Evolutionary conservation across 495 filamentous ascomycete species (phyloP).

Genomic region (Xylaria flabelliformis): DNA sequence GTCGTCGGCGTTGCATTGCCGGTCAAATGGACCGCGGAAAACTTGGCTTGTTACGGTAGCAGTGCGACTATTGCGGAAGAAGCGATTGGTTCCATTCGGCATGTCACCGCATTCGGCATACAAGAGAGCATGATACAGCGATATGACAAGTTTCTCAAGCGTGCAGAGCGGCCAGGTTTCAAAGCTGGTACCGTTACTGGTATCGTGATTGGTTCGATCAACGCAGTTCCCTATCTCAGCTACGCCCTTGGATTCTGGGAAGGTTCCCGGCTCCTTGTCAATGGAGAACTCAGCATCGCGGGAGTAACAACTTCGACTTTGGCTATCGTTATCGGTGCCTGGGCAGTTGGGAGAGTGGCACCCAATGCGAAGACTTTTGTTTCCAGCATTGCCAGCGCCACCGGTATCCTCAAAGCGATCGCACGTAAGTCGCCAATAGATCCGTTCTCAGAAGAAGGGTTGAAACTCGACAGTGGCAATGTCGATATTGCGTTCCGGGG

Average conservation of each 20-base stretch:
- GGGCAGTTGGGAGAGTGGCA: conserved; percentile 77
- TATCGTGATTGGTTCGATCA: conserved; percentile 50
- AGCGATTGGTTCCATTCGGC: conserved; percentile 79
- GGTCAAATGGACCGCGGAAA: conserved; percentile 68
- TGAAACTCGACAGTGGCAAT: conserved; percentile 49
- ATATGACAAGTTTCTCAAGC: conserved; percentile 69
- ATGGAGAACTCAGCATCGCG: conserved; percentile 55
- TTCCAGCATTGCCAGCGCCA: conserved; percentile 70
- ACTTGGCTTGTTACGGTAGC: conserved; percentile 68
- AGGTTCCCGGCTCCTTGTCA: conserved; percentile 70
- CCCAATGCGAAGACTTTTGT: conserved; percentile 79
- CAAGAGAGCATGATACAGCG: conserved; percentile 79
- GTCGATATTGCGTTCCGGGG: conserved; percentile 55
- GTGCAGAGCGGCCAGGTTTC: conserved; percentile 70
- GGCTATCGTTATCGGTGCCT: conserved; percentile 77
- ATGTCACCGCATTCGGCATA: conserved; percentile 79
- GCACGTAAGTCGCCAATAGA: conserved; percentile 77
- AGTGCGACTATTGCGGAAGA: conserved; percentile 83
- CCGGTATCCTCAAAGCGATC: conserved; percentile 80
- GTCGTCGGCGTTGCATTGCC: conserved; percentile 66
- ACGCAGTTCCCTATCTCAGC: conserved; percentile 61
- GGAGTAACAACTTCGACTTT: conserved; percentile 72
- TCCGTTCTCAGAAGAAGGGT: conserved; percentile 68
- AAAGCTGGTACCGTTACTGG: conserved; percentile 72
- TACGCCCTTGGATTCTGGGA: conserved; percentile 86